These are phyloP conservation scores for Termitomyces eurrhizus DNA, from an alignment of 768 basidiomycete genomes.

Conservation along the genomic window DNA sequence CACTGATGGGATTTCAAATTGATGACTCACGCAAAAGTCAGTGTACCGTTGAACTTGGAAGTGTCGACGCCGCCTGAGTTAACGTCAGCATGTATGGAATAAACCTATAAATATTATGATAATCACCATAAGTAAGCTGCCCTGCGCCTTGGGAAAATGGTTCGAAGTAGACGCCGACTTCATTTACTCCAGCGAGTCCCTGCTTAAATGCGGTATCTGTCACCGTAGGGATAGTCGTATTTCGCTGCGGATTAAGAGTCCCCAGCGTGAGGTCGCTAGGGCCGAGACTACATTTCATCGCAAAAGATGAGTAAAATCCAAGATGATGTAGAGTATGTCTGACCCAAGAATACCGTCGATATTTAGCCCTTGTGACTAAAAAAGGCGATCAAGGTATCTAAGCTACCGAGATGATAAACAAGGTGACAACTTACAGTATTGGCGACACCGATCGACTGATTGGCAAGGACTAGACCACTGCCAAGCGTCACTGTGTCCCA, in stretches of 20 bases:
- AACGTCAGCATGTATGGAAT: neutral
- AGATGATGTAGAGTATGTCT: slow-evolving; percentile 9
- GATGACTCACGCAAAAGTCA: slow-evolving; percentile 36
- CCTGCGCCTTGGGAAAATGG: slow-evolving; percentile 40
- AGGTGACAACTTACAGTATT: slow-evolving; percentile 17
- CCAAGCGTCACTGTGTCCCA: slow-evolving; percentile 53
- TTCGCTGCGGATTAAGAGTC: slow-evolving; percentile 25
- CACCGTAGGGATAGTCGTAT: slow-evolving; percentile 43
- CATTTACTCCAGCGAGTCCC: slow-evolving; percentile 32
- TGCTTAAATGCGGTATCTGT: slow-evolving; percentile 46
- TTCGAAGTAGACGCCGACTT: slow-evolving; percentile 48
- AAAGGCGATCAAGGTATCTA: neutral
- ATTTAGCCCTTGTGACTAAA: slow-evolving; percentile 38
- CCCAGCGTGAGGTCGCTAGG: slow-evolving; percentile 50
- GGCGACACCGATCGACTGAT: slow-evolving; percentile 67
- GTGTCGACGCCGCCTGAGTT: neutral
- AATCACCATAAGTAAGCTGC: slow-evolving; percentile 53
- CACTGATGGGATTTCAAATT: neutral
- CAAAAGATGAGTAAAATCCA: slow-evolving; percentile 1
- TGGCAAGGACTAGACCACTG: slow-evolving; percentile 39
- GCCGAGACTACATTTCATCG: slow-evolving; percentile 43
- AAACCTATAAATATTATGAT: slow-evolving; percentile 18
- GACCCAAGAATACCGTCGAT: slow-evolving; percentile 67
- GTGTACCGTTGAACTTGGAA: slow-evolving; percentile 34
- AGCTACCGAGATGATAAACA: neutral